Percentiles rank a stretch among this genome's conserved stretches.
phyloP scores from a whole-genome alignment of 306 rosid species.

The Albizia julibrissin region DNA sequence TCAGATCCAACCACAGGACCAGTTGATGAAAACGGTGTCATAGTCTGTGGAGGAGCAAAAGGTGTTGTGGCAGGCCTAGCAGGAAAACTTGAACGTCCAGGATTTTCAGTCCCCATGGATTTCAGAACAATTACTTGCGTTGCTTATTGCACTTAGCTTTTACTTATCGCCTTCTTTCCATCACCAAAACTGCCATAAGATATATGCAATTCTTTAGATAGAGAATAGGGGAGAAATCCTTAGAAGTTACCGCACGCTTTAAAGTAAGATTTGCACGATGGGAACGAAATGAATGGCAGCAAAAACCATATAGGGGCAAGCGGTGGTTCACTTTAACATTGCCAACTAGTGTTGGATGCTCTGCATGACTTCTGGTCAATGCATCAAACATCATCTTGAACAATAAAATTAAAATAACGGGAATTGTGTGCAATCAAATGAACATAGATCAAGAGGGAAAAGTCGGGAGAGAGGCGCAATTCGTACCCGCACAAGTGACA shows the following conservation, averaged over 20 bases:
- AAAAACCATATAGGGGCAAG: not conserved
- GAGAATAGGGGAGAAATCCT: not conserved
- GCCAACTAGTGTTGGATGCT: not conserved
- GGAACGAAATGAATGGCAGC: not conserved
- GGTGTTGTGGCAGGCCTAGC: conserved; percentile 69
- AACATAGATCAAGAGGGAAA: not conserved
- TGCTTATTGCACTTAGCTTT: not conserved
- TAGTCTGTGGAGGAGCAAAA: not conserved
- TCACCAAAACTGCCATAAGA: conserved; percentile 35
- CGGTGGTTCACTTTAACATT: not conserved
- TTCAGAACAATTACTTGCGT: conserved; percentile 20
- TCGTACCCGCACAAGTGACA: not conserved
- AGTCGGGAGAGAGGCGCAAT: not conserved
- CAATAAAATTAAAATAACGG: not conserved
- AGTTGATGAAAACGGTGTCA: conserved; percentile 52
- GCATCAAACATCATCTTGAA: not conserved
- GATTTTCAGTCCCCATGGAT: conserved; percentile 86
- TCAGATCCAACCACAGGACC: conserved; percentile 74
- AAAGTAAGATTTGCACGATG: not conserved
- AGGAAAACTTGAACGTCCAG: conserved; percentile 69
- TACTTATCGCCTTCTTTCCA: conserved; percentile 25
- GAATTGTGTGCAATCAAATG: not conserved
- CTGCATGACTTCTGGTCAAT: not conserved
- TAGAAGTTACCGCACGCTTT: not conserved
- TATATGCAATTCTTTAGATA: not conserved